phyloP scores from a whole-genome alignment of 495 filamentous ascomycete genomes.

The Terfezia boudieri region DNA sequence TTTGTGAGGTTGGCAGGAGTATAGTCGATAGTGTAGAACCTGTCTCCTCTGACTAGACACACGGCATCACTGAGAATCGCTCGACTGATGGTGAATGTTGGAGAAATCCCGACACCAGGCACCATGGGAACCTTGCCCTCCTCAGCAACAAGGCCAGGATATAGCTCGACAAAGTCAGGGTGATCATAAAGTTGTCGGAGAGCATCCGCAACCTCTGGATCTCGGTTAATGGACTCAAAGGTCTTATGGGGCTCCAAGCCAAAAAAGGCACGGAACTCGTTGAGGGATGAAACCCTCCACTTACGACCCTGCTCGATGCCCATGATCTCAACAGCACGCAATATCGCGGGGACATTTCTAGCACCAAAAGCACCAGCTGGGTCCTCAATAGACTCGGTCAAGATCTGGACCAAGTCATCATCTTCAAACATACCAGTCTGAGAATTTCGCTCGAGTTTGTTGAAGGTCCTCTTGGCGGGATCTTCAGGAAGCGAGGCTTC shows the following conservation, averaged over 20 bases:
- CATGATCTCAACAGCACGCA: conserved; percentile 59
- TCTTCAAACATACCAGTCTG: conserved; percentile 37
- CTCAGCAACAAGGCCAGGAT: conserved; percentile 64
- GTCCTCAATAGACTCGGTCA: conserved; percentile 42
- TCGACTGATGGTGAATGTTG: conserved; percentile 62
- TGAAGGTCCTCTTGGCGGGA: conserved; percentile 41
- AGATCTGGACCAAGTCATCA: conserved; percentile 44
- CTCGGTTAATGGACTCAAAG: conserved; percentile 69
- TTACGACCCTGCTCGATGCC: conserved; percentile 65
- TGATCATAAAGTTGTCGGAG: conserved; percentile 56
- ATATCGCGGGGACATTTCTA: conserved; percentile 46
- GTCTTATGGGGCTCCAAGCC: conserved; percentile 47
- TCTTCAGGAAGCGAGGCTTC: conserved; percentile 35
- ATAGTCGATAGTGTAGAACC: conserved; percentile 56
- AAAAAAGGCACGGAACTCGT: conserved; percentile 73
- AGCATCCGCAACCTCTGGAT: conserved; percentile 47
- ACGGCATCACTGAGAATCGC: conserved; percentile 73
- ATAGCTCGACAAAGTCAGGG: conserved; percentile 61
- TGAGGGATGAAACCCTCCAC: conserved; percentile 66
- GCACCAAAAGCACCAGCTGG: conserved; percentile 43
- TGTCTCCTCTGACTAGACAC: conserved; percentile 62
- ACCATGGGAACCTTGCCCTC: conserved; percentile 49
- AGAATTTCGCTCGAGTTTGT: conserved; percentile 32
- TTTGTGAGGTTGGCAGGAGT: conserved; percentile 34
- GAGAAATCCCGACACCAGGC: conserved; percentile 61